phyloP scores from a whole-genome alignment of 805 yeast species.

The Zygosaccharomyces kombuchaensis region DNA sequence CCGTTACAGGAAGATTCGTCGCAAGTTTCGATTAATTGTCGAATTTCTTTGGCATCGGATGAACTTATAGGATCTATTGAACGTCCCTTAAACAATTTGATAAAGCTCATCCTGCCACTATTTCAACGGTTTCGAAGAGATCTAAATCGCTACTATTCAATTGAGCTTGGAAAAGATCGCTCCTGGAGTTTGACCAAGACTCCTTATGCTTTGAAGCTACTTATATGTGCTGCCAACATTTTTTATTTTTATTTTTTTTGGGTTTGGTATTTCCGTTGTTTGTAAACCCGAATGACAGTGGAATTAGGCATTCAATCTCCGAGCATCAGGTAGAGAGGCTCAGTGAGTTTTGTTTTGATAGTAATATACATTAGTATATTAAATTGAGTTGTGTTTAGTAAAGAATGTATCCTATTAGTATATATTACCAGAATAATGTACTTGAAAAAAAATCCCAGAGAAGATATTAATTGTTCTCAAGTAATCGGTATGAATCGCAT shows the following conservation, averaged over 20 bases:
- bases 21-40: constrained; percentile 22
- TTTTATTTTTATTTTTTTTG: not conserved
- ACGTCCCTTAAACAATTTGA: constrained; percentile 7
- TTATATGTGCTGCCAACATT: not conserved
- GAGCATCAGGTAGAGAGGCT: too few species aligned
- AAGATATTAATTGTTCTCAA: too few species aligned
- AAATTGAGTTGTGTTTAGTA: too few species aligned
- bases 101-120: constrained; percentile 8
- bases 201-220: not conserved
- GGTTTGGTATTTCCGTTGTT: not conserved
- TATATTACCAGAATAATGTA: too few species aligned
- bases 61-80: constrained; percentile 6
- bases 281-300: too few species aligned
- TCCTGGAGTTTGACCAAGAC: not conserved
- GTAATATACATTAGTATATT: too few species aligned
- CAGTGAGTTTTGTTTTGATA: too few species aligned
- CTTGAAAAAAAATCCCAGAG: too few species aligned
- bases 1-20: constrained; percentile 20
- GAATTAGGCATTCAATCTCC: too few species aligned
- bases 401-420: too few species aligned
- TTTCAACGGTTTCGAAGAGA: not conserved
- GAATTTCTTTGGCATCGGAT: constrained; percentile 16
- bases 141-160: not conserved
- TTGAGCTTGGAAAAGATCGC: not conserved
- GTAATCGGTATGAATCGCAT: too few species aligned